Base-by-base conservation (phyloP, 148 eudicot genomes). In the Mesembryanthemum crystallinum region DNA sequence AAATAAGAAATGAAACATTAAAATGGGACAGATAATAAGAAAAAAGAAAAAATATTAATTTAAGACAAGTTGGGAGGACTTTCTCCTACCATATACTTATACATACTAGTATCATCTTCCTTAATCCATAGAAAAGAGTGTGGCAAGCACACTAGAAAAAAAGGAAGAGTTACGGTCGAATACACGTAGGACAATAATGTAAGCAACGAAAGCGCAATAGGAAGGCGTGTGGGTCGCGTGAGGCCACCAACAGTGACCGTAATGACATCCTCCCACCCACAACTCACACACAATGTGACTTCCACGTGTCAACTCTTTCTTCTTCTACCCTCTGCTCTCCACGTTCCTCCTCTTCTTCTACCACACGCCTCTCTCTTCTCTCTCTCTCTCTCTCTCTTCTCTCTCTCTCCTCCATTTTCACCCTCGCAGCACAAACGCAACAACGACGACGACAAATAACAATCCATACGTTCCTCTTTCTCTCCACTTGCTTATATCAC, bases 281-380 rank as follows among this genome's bases (percentile, higher is more conserved):
- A 0, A 23, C 0, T 14, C 18, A 43, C 12, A 45, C 17, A 67
- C n/a, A 67, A 62, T 17, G 33, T 76, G 78, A 67, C 29, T 29
- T 47, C 39, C 67, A 70, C 51, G 62, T 61, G 69, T 70, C 35
- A 60, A 77, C 25, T 0, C 30, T 17, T 69, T 27, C 49, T 21
- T 39, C 10, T 29, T 8, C 59, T 37, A 29, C 47, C 62, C 78
- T 71, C 77, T 79, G 77, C 86, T 82, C 24, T 73, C 68, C 75
- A n/a, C 37, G 20, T 29, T 65, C 73, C 52, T 30, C 33, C 72
- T 69, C 58, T 69, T 17, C 35, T 54, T 37, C 23, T 12, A 8
- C 72, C 47, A 72, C 62, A 39, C 76, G 71, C 72, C 35, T 52
- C 52, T 43, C n/a, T 42, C 51, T 64, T 49, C 62, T 32, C 42